Evolutionary conservation across 2,329 filamentous ascomycete species (phyloP).

Genomic region (Xylariaceae sp.): DNA sequence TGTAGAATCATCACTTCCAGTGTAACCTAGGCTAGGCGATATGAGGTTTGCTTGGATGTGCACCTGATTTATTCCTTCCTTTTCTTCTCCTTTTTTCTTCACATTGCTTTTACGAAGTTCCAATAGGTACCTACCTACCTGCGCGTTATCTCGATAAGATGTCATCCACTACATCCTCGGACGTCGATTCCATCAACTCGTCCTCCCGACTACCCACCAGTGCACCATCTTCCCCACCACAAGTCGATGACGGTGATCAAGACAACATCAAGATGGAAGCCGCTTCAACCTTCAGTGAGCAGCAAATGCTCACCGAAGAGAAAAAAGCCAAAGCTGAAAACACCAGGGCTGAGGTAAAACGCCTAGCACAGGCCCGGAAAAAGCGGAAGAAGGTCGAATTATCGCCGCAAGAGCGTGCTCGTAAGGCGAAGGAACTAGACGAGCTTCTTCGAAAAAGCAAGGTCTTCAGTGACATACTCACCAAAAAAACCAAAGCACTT

Average conservation of each 20-base stretch:
- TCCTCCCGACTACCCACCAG: constrained; percentile 26
- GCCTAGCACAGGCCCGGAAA: constrained; percentile 37
- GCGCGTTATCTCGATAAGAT: constrained; percentile 16
- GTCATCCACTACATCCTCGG: constrained; percentile 23
- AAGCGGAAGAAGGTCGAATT: constrained; percentile 51
- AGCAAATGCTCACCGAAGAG: constrained; percentile 46
- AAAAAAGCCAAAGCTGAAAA: constrained; percentile 52
- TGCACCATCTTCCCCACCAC: constrained; percentile 30
- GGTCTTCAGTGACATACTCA: constrained; percentile 64
- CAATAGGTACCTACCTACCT: too few species aligned
- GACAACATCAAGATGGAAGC: constrained; percentile 29
- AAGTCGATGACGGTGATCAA: constrained; percentile 10
- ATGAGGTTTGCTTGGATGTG: not conserved
- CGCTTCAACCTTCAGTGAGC: constrained; percentile 32
- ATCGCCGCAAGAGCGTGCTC: constrained; percentile 57
- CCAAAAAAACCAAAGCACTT: constrained; percentile 64
- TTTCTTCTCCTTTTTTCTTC: not conserved
- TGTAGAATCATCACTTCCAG: constrained; percentile 34
- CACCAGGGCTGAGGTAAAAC: constrained; percentile 50
- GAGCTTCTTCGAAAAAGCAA: constrained; percentile 61
- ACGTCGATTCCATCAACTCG: constrained; percentile 18
- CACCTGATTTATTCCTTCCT: not conserved
- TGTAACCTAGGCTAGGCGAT: too few species aligned
- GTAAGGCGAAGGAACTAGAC: constrained; percentile 62
- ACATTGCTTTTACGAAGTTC: constrained; percentile 1